Evolutionary conservation across 1,284 basidiomycete genomes (phyloP), one percentile per base, ranked within the genome.

Genomic region (Neolentinus lepideus): DNA sequence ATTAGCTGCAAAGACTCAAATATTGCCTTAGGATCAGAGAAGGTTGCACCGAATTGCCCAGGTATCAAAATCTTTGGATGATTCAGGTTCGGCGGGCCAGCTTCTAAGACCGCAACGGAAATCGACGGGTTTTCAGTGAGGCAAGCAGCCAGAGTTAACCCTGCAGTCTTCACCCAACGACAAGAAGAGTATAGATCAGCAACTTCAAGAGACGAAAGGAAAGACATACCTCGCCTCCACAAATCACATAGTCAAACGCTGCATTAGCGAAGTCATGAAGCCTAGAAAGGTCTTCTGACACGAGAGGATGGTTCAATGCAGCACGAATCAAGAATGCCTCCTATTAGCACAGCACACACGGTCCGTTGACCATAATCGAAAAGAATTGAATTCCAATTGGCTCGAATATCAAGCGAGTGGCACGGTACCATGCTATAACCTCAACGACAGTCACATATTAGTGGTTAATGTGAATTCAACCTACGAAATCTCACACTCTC

Each of bases 131-230:
- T 69, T 51, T 74, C 72, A 0, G 68, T 63, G 21, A 78, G 62
- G 3, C 75, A 64, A 31, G 63, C 65, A 4, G 75, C 76, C 1
- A 78, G 65, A 0, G 73, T 71, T 12, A 73, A 60, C 8, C 75
- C 76, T 0, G 69, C 68, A 4, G 76, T 58, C 60, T 61, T 50
- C 25, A 12, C 11, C 6, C 12, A 26, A n/a, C 24, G n/a, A 50
- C 22, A 12, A 10, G 8, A 50, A 16, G 16, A 6, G n/a, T 6
- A 25, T 46, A 16, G 12, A 31, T 31, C 29, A n/a, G n/a, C n/a
- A n/a, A n/a, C n/a, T n/a, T 31, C 29, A 31, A 16, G 43, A 46
- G 4, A 16, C n/a, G 4, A 6, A 25, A 4, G 43, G 43, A 25
- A 46, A 6, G 6, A 46, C 43, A 16, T 16, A 46, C 43, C 43